Base-by-base conservation (phyloP, 1,284 basidiomycete species). In the Porogramme epimiltina region DNA sequence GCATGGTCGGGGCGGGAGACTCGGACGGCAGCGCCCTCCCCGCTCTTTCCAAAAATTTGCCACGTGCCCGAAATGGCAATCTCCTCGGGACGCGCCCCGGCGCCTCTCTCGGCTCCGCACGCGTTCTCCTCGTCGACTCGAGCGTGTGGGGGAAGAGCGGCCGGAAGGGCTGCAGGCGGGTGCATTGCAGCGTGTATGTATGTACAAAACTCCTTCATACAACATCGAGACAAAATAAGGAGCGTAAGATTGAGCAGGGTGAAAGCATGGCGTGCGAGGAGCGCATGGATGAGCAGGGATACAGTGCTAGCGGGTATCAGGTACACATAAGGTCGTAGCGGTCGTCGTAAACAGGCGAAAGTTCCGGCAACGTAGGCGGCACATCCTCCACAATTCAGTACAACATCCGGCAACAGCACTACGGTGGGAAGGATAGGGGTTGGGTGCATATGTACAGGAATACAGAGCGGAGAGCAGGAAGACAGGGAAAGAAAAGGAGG, bases 1-100 rank as follows among this genome's bases (percentile, higher is more conserved):
- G 66, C 65, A 67, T 66, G 19, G 51, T 47, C 50, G 53, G 44
- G 51, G 33, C 45, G 47, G 51, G 43, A 40, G 45, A 48, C 53
- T n/a, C n/a, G n/a, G 34, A 6, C 34, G 34, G 54, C 45, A 38
- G 47, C n/a, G 50, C 46, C 57, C 51, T n/a, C 56, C 49, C 38
- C 20, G 51, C 48, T 44, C 50, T 53, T 51, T n/a, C 53, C 53
- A 65, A 69, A 69, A 69, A 60, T 64, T 63, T 62, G 52, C 58
- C 66, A 65, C 62, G 60, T 66, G 64, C 64, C 59, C 43, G 45
- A 64, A 55, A 49, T 54, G 58, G 60, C 54, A 62, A 59, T 54
- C 45, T 23, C 22, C 37, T 26, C 43, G 44, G 45, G 42, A 24
- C 46, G 49, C 51, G 49, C 52, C 15, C 37, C 34, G 3, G 28